Percentiles rank a stretch among this genome's conserved stretches.
phyloP scores from a whole-genome alignment of 2,329 filamentous ascomycete species.

The Neophaeococcomyces mojaviensis region DNA sequence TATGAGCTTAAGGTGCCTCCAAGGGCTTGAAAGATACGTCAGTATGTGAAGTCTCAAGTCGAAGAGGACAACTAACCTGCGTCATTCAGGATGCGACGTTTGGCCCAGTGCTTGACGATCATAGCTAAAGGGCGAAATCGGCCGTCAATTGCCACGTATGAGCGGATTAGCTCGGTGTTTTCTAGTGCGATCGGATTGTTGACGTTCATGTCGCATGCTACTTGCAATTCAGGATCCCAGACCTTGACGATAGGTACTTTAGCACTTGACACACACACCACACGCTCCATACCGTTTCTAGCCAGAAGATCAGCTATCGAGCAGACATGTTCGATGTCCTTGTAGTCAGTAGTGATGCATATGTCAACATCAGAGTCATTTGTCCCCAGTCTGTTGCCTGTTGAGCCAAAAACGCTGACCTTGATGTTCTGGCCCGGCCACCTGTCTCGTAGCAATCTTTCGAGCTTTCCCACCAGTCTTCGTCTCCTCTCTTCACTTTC shows the following conservation, averaged over 20 bases:
- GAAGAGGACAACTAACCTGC: slow-evolving; percentile 60
- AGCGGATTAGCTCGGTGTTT: slow-evolving; percentile 96
- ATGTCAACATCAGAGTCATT: slow-evolving; percentile 97
- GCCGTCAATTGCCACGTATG: slow-evolving; percentile 87
- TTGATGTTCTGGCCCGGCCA: slow-evolving; percentile 88
- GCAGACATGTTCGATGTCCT: slow-evolving; percentile 81
- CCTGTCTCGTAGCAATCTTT: slow-evolving; percentile 77
- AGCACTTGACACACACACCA: slow-evolving; percentile 87
- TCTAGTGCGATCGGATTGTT: slow-evolving; percentile 93
- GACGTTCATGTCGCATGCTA: slow-evolving; percentile 97
- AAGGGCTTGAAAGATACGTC: slow-evolving; percentile 52
- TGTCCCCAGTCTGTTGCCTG: slow-evolving; percentile 87
- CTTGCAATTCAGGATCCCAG: slow-evolving; percentile 85
- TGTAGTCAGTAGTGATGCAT: slow-evolving; percentile 89
- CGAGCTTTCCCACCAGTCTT: slow-evolving; percentile 76
- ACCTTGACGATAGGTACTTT: slow-evolving; percentile 98
- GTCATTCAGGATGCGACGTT: slow-evolving; percentile 86
- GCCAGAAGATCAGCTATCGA: slow-evolving; percentile 79
- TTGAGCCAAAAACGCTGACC: slow-evolving; percentile 95
- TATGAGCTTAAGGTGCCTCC: slow-evolving; percentile 95
- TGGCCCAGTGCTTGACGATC: slow-evolving; percentile 97
- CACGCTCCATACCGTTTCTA: slow-evolving; percentile 89
- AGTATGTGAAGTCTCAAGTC: slow-evolving; percentile 21
- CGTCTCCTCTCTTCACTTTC: slow-evolving; percentile 69
- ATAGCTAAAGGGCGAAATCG: slow-evolving; percentile 88